phyloP scores from a whole-genome alignment of 805 yeast genomes.

The Nakazawaea populi region DNA sequence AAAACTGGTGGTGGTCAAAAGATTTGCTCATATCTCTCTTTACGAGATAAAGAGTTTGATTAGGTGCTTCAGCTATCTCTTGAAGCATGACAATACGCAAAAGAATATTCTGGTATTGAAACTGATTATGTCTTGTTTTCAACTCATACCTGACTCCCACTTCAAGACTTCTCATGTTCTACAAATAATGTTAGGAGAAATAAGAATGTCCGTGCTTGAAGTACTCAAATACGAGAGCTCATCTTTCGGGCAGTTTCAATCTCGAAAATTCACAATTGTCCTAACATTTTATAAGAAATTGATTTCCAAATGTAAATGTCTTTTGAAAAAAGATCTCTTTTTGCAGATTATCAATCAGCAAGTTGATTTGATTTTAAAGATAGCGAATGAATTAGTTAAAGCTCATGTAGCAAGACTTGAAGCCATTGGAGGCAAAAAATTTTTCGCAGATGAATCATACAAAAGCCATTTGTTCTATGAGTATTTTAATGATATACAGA shows the following conservation, averaged over 20 bases:
- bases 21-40: background rate
- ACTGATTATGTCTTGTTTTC: conserved; percentile 1
- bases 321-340: background rate
- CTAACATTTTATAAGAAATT: background rate
- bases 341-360: background rate
- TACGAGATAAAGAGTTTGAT: background rate
- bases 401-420: background rate
- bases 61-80: background rate
- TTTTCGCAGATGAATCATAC: background rate
- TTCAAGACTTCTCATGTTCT: background rate
- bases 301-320: background rate
- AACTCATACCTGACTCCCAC: background rate
- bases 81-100: background rate
- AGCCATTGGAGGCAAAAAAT: no score
- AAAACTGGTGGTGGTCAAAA: background rate
- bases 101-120: conserved; percentile 1
- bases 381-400: background rate
- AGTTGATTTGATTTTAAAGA: background rate
- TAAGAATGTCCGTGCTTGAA: background rate
- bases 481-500: background rate
- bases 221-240: conserved; percentile 1
- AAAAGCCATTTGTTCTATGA: background rate
- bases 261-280: background rate
- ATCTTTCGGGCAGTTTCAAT: background rate
- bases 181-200: background rate